Evolutionary conservation across 2,329 filamentous ascomycete genomes (phyloP), one percentile per base, ranked within the genome.

Genomic region (Ilyonectria mors-panacis): DNA sequence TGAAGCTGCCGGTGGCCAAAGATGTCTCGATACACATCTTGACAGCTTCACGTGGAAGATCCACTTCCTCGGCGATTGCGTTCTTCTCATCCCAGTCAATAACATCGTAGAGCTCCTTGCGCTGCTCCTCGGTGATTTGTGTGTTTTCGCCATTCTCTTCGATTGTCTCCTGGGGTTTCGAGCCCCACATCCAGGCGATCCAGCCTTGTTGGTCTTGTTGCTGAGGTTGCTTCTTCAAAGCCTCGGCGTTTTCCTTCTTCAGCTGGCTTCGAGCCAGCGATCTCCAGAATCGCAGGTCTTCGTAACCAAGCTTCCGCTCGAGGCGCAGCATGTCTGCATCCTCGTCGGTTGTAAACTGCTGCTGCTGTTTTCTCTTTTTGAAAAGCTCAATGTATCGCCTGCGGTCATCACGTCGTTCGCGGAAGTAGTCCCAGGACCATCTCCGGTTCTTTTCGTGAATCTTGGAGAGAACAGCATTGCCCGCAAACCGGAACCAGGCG

Each of bases 81-180:
- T 95, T 91, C 84, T 98, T 98, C 81, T 99, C 96, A 69, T 99
- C 94, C 91, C 95, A 99, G 76, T 98, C 96, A 75, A 99, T 99
- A 56, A 94, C 97, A 73, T 97, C 92, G 80, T 98, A 99, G 10
- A 99, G 88, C 81, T 99, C 95, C 79, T 98, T 94, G 47, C 95
- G 92, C 79, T 99, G 95, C 80, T 98, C 92, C 68, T 99, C 96
- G 0, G 94, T 97, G 87, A 99, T 97, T 66, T 94, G 89, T 0
- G 91, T 93, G 69, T 95, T 93, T 73, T 97, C 92, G 4, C 91
- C 81, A 54, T 82, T 83, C 53, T 84, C 86, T 50, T 93, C 86
- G 45, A 93, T 87, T 57, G 80, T 81, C 9, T 82, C 83, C 57
- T 91, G 86, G 1, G 91, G 88, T 74, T 94, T 93, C 1, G 91